Conservation (phyloP, 1,284 basidiomycete species). For the Apiotrichum siamense region DNA sequence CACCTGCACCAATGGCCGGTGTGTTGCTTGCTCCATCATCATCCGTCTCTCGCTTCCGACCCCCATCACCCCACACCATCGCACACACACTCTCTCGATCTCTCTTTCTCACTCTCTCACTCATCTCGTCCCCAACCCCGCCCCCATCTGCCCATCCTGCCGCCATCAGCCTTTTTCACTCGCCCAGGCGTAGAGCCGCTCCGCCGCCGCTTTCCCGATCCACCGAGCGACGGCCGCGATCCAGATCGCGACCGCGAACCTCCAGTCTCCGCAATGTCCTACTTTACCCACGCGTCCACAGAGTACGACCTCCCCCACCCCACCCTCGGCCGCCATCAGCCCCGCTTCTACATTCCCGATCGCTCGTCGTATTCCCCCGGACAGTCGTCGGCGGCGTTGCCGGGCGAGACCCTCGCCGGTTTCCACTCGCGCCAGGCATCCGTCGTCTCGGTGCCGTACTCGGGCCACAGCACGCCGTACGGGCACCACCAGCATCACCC, state of each 20-base stretch:
- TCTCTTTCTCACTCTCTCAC: not conserved
- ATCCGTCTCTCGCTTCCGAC: not conserved
- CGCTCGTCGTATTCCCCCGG: slow-evolving; percentile 11
- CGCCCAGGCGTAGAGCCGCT: not conserved
- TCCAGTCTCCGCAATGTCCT: slow-evolving; percentile 8
- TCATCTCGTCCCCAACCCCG: not conserved
- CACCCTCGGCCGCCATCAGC: slow-evolving; percentile 17
- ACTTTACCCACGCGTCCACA: slow-evolving; percentile 13
- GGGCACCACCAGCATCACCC: too few species aligned
- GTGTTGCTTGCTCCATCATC: too few species aligned
- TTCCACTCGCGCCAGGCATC: slow-evolving; percentile 18
- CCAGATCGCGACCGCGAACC: not conserved
- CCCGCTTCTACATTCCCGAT: slow-evolving; percentile 24
- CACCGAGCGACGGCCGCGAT: not conserved
- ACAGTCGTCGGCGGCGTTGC: slow-evolving; percentile 3
- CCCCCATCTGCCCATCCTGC: not conserved
- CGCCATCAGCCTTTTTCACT: not conserved
- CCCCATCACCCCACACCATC: not conserved
- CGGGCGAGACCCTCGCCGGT: slow-evolving; percentile 7
- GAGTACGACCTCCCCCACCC: slow-evolving; percentile 21
- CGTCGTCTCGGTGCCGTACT: slow-evolving; percentile 4
- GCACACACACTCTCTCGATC: not conserved
- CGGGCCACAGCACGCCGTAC: slow-evolving; percentile 13
- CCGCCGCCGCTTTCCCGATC: not conserved
- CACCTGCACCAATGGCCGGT: too few species aligned